A percentile compares a stretch with the other conserved stretches of the same genome.
phyloP scores from a whole-genome alignment of 2,329 filamentous ascomycete genomes.

The Hypoxylon sp. region DNA sequence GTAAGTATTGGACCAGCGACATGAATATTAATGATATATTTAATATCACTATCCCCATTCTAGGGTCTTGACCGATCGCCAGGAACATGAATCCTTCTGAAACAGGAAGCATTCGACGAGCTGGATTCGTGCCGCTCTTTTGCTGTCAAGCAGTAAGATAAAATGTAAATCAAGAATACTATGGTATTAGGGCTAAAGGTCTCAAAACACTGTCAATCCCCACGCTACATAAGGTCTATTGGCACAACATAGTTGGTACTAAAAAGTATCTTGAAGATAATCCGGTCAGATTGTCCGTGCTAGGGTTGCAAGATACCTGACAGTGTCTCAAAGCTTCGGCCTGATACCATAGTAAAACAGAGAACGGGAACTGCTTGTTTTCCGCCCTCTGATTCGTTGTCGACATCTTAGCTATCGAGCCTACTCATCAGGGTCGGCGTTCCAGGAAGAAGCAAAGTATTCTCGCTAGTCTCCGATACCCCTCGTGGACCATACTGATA shows the following conservation, averaged over 20 bases:
- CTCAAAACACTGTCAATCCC: too few relatives aligned
- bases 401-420: not conserved
- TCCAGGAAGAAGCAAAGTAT: slow-evolving; percentile 2
- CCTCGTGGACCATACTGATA: not conserved
- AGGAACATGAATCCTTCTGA: not conserved
- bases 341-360: too few relatives aligned
- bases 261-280: too few relatives aligned
- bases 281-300: too few relatives aligned
- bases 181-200: too few relatives aligned
- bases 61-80: not conserved
- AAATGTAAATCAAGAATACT: not conserved
- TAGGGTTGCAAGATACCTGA: too few relatives aligned
- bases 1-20: too few relatives aligned
- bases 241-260: too few relatives aligned
- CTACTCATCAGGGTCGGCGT: slow-evolving; percentile 3
- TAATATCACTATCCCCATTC: not conserved
- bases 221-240: too few relatives aligned
- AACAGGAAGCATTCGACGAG: not conserved
- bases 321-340: too few relatives aligned
- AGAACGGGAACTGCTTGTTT: too few relatives aligned
- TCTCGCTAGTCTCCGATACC: not conserved
- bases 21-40: not conserved
- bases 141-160: not conserved
- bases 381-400: too few relatives aligned
- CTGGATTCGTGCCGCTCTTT: not conserved